These are phyloP conservation scores for Xanthoceras sorbifolium DNA, from an alignment of 345 rosid genomes.

Conservation along the genomic window DNA sequence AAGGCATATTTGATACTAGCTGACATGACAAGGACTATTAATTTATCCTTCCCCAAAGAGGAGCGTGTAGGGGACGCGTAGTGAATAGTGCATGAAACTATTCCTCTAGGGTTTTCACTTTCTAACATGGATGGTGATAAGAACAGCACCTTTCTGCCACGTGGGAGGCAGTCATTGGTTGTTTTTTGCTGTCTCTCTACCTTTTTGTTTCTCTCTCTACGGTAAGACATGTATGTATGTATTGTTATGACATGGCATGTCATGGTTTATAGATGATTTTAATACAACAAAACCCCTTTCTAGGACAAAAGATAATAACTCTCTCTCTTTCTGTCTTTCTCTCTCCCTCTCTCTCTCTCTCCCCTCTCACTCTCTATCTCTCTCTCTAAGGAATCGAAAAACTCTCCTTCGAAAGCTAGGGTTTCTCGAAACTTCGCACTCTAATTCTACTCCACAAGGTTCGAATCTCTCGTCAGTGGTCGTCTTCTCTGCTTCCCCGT, in stretches of 20 bases:
- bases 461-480: constrained; percentile 36
- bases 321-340: constrained; percentile 31
- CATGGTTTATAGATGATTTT: constrained; percentile 40
- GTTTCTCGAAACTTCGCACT: constrained; percentile 57
- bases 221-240: constrained; percentile 12
- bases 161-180: constrained; percentile 32
- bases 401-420: constrained; percentile 48
- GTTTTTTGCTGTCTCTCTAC: too few relatives aligned
- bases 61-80: constrained; percentile 45
- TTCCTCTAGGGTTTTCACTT: constrained; percentile 54
- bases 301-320: constrained; percentile 44
- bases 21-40: constrained; percentile 19
- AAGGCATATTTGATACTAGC: constrained; percentile 27
- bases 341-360: constrained; percentile 21
- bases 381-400: constrained; percentile 51
- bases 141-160: constrained; percentile 59
- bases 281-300: constrained; percentile 46
- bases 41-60: constrained; percentile 19
- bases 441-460: constrained; percentile 39
- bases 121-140: constrained; percentile 59
- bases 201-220: constrained; percentile 26
- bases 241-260: constrained; percentile 50
- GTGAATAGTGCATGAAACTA: constrained; percentile 25
- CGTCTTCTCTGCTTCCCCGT: constrained; percentile 24
- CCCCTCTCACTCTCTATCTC: constrained; percentile 36